Evolutionary conservation across 768 basidiomycete genomes (phyloP).

Genomic region (Mycena amicta): DNA sequence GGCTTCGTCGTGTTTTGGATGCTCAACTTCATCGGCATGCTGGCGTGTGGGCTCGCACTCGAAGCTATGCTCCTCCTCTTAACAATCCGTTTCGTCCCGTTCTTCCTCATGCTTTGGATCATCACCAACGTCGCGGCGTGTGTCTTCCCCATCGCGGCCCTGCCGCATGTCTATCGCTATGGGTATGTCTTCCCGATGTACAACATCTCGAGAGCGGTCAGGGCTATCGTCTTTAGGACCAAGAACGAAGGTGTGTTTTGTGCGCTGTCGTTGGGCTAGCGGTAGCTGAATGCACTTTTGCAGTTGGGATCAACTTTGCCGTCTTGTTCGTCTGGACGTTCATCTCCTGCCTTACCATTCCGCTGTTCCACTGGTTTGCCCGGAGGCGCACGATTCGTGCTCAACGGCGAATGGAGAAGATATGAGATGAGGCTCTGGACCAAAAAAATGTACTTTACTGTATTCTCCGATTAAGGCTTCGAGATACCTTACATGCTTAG

Average conservation of each 20-base stretch:
- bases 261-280: slow-evolving; percentile 54
- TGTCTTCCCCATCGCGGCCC: slow-evolving; percentile 44
- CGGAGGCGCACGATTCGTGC: too few relatives aligned
- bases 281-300: background rate
- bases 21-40: slow-evolving; percentile 35
- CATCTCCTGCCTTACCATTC: slow-evolving; percentile 56
- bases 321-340: slow-evolving; percentile 57
- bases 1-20: slow-evolving; percentile 36
- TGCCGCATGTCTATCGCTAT: slow-evolving; percentile 50
- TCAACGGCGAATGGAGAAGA: too few relatives aligned
- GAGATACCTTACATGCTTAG: too few relatives aligned
- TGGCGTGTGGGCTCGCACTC: slow-evolving; percentile 34
- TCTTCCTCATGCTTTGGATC: slow-evolving; percentile 36
- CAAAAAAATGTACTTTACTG: too few relatives aligned
- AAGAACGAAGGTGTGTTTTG: slow-evolving; percentile 53
- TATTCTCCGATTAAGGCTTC: too few relatives aligned
- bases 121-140: slow-evolving; percentile 19
- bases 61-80: slow-evolving; percentile 36
- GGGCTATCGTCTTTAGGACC: slow-evolving; percentile 54
- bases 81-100: slow-evolving; percentile 33
- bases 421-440: too few relatives aligned
- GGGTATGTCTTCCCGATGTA: slow-evolving; percentile 62
- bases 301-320: slow-evolving; percentile 67
- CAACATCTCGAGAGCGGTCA: slow-evolving; percentile 51
- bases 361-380: slow-evolving; percentile 56